These are phyloP conservation scores for Emmonsiellopsis sp. DNA, from an alignment of 2,329 filamentous ascomycete species.

Conservation along the genomic window DNA sequence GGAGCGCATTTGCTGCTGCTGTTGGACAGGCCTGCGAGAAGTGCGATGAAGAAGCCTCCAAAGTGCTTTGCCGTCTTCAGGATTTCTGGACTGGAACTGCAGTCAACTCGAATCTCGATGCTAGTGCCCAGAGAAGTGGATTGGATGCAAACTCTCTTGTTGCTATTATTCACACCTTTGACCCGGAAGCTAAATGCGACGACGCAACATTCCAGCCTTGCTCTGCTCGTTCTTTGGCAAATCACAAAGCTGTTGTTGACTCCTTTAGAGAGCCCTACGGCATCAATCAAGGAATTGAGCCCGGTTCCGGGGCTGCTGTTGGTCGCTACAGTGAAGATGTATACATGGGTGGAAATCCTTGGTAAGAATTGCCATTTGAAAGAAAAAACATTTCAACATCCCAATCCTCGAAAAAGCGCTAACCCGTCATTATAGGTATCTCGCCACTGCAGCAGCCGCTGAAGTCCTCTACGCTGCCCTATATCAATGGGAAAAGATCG, in stretches of 20 bases:
- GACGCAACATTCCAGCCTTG: conserved; percentile 65
- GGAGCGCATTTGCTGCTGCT: conserved; percentile 53
- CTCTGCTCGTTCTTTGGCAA: conserved; percentile 57
- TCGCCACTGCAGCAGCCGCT: conserved; percentile 65
- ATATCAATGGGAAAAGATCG: conserved; percentile 57
- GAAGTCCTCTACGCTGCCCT: conserved; percentile 72
- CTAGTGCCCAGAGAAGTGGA: conserved; percentile 25
- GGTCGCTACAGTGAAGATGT: conserved; percentile 62
- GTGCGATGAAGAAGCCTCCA: conserved; percentile 57
- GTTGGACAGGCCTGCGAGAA: conserved; percentile 52
- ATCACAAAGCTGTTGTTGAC: conserved; percentile 66
- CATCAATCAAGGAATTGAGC: conserved; percentile 34
- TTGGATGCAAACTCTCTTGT: conserved; percentile 60
- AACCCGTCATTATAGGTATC: conserved; percentile 30
- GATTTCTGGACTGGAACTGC: conserved; percentile 58
- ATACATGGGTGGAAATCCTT: conserved; percentile 72
- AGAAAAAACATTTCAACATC: not conserved
- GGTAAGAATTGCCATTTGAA: conserved; percentile 32
- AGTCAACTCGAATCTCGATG: conserved; percentile 56
- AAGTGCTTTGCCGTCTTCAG: conserved; percentile 64
- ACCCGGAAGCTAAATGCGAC: conserved; percentile 24
- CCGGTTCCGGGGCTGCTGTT: conserved; percentile 30
- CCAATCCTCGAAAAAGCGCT: no score
- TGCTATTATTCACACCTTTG: conserved; percentile 35
- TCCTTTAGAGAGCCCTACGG: conserved; percentile 62